phyloP scores from a whole-genome alignment of 2,329 filamentous ascomycete species.

The Exophiala sp. region DNA sequence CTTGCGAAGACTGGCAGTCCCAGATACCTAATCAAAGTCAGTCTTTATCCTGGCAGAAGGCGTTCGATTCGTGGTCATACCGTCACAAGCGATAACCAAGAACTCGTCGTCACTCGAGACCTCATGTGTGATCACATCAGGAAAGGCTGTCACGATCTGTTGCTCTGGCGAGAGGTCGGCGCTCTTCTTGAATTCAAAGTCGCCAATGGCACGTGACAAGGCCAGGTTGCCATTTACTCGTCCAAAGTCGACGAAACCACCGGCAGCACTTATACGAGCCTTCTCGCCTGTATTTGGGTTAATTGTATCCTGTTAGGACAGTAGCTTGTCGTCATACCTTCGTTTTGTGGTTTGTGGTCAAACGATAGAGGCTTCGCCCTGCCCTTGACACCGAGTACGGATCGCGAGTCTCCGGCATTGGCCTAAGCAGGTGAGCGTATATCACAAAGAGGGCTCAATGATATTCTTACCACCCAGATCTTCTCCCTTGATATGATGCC shows the following conservation, averaged over 20 bases:
- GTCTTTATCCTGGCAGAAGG: not conserved
- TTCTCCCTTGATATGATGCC: conserved; percentile 84
- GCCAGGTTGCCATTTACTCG: conserved; percentile 98
- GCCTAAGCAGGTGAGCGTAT: conserved; percentile 57
- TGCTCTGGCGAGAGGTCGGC: conserved; percentile 95
- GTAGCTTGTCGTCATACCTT: conserved; percentile 57
- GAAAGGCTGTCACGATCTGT: conserved; percentile 96
- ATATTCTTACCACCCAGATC: conserved; percentile 78
- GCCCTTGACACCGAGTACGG: conserved; percentile 92
- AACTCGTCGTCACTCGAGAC: conserved; percentile 94
- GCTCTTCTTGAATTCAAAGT: conserved; percentile 99
- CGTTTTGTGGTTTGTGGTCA: conserved; percentile 98
- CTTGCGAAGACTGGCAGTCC: conserved; percentile 98
- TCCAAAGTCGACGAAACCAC: conserved; percentile 97
- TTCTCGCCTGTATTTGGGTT: conserved; percentile 69
- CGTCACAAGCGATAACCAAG: conserved; percentile 85
- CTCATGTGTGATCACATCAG: conserved; percentile 89
- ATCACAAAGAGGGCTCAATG: not conserved
- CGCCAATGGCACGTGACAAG: conserved; percentile 92
- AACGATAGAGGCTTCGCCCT: conserved; percentile 97
- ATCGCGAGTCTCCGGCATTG: conserved; percentile 94
- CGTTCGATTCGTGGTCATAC: conserved; percentile 49
- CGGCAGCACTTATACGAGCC: conserved; percentile 89
- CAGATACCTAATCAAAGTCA: conserved; percentile 71
- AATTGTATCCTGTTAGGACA: conserved; percentile 6